Percentiles rank a stretch among this genome's conserved stretches.
Evolutionary conservation across 139 green algal species (phyloP).

Genomic region (Chlorella ohadii): DNA sequence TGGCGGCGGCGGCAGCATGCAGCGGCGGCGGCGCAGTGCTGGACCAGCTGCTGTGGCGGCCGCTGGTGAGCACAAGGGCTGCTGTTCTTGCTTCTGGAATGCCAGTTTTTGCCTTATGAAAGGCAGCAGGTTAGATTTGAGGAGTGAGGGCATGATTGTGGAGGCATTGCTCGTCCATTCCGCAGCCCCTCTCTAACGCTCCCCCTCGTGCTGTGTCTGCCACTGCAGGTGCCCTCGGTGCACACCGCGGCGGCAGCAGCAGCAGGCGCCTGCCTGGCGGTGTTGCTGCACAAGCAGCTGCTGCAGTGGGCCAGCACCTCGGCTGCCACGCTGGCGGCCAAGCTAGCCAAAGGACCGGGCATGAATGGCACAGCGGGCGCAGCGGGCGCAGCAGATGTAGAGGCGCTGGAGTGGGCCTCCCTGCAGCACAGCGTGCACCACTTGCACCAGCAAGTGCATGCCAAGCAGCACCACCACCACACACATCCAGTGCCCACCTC

Average conservation of each 20-base stretch:
- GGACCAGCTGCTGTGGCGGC: background rate
- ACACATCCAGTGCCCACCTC: background rate
- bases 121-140: no score
- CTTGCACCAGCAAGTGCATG: slow-evolving; percentile 10
- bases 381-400: slow-evolving; percentile 8
- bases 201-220: no score
- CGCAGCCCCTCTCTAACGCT: no score
- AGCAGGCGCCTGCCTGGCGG: slow-evolving; percentile 6
- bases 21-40: background rate
- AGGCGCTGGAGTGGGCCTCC: background rate
- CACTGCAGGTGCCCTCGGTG: background rate
- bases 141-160: no score
- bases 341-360: background rate
- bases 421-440: slow-evolving; percentile 28
- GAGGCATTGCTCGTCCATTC: no score
- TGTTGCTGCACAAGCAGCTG: slow-evolving; percentile 44
- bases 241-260: slow-evolving; percentile 9
- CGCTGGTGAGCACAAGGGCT: background rate
- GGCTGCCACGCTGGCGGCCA: background rate
- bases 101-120: no score
- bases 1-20: slow-evolving; percentile 15
- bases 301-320: slow-evolving; percentile 7
- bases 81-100: background rate
- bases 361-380: background rate
- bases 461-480: slow-evolving; percentile 4